Evolutionary conservation across 306 rosid species (phyloP), one percentile per base, ranked within the genome.

Genomic region (Pyrus communis): DNA sequence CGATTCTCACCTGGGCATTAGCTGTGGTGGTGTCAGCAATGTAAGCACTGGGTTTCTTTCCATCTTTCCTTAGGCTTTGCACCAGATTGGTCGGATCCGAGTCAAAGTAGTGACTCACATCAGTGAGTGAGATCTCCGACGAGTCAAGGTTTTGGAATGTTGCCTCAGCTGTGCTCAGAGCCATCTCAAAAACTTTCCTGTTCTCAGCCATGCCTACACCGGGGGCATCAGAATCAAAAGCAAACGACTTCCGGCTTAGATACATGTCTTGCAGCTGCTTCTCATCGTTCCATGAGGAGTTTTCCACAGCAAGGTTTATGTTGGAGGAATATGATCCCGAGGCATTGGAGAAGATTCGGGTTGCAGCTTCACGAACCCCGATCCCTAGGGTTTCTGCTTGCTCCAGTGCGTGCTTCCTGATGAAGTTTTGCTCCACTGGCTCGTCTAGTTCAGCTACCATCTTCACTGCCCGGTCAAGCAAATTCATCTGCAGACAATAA

Each of bases 11-110:
- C 93, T 95, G 99, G 2, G 99, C 98, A 84, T 95, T 95, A 13
- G 99, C 99, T 31, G 99, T 95, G 84, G 99, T 95, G 60, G 99
- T 92, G 84, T 95, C 99, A 13, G 99, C 99, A 69, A 95, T n/a
- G 85, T 95, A 95, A 12, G 99, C 91, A 81, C 88, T 92, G 10
- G 99, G 99, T 85, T 95, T 92, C 93, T 95, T 95, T 75, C 98
- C 98, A 75, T 95, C 99, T 75, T 95, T 92, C 88, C 99, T 90
- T 66, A 92, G 85, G 78, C 87, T 90, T 77, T 95, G 99, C 75
- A 95, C 99, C 71, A 95, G 91, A 77, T 95, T 95, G 49, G 98
- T 95, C 5, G 99, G 99, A 78, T 95, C 99, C 1, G 98, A 95
- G 78, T 95, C 99, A 57, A 95, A 95, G 93, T 95, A 95, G 86